phyloP scores from a whole-genome alignment of 306 rosid genomes.

The Dicorynia guianensis region DNA sequence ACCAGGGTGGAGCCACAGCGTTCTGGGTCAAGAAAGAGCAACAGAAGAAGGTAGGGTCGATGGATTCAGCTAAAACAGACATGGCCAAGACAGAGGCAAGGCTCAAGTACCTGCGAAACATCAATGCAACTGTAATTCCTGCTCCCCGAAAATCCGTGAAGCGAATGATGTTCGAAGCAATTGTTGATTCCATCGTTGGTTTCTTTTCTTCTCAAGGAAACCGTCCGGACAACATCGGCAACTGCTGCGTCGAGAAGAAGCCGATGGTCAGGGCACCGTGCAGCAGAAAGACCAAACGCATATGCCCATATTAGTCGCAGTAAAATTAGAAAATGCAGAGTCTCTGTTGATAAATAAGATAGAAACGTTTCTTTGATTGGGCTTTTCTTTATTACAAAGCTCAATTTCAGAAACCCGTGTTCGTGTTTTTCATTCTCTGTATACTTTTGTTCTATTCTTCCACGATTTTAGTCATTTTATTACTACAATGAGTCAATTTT shows the following conservation, averaged over 20 bases:
- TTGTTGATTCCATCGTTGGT: not conserved
- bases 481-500: too few species aligned
- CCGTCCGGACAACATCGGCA: not conserved
- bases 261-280: not conserved
- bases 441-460: not conserved
- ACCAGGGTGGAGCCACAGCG: not conserved
- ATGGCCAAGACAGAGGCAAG: not conserved
- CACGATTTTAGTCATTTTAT: too few species aligned
- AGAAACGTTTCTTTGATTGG: not conserved
- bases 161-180: constrained; percentile 35
- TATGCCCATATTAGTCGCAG: not conserved
- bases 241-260: not conserved
- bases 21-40: not conserved
- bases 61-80: not conserved
- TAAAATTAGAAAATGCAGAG: not conserved
- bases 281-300: not conserved
- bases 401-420: not conserved
- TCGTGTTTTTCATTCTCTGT: not conserved
- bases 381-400: not conserved
- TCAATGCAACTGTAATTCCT: constrained; percentile 46
- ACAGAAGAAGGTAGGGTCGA: not conserved
- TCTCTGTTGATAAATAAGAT: too few species aligned
- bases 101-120: not conserved
- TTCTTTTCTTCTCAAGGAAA: not conserved
- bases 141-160: constrained; percentile 52